Evolutionary conservation across 176 grass and related monocot species (phyloP), one percentile per base, ranked within the genome.

Genomic region (Ananas comosus): DNA sequence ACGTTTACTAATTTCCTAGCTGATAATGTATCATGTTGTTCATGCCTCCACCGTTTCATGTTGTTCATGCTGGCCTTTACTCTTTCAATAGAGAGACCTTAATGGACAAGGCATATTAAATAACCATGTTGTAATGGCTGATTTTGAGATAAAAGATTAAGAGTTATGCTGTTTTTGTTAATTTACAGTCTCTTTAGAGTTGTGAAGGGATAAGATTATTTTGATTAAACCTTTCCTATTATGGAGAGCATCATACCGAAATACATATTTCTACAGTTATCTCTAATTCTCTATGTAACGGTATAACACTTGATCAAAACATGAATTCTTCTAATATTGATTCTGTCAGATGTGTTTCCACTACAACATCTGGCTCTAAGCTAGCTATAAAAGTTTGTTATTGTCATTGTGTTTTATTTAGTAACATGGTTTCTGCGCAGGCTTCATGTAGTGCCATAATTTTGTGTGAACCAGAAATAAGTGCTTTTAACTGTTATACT

Each of bases 401-500:
- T 19, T 61, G 56, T 19, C 21, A 12, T 59, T 61, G 21, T 16
- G 56, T 8, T 61, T 61, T 19, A 61, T 61, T 14, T 61, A 61
- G 56, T 42, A 61, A 16, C 56, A 22, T n/a, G 21, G 16, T n/a
- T 59, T 59, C 54, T 61, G 17, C 21, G 56, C 13, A 10, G 21
- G 21, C 56, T 61, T 61, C 56, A 61, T n/a, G 13, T 18, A n/a
- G 17, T 61, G 56, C 56, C 21, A 61, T 19, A 9, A 61, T 18
- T 4, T 18, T 2, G 16, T 61, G 56, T 7, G 56, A 19, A 5
- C 56, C 21, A 19, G 16, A 61, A n/a, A 61, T 16, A 61, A 61
- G 56, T 61, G 56, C 56, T 68, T 73, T 74, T 53, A 74, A 80
- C 63, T 58, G 25, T 49, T 0, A 12, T 52, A 8, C 76, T 49